phyloP scores from a whole-genome alignment of 345 rosid species.

The Salix purpurea region DNA sequence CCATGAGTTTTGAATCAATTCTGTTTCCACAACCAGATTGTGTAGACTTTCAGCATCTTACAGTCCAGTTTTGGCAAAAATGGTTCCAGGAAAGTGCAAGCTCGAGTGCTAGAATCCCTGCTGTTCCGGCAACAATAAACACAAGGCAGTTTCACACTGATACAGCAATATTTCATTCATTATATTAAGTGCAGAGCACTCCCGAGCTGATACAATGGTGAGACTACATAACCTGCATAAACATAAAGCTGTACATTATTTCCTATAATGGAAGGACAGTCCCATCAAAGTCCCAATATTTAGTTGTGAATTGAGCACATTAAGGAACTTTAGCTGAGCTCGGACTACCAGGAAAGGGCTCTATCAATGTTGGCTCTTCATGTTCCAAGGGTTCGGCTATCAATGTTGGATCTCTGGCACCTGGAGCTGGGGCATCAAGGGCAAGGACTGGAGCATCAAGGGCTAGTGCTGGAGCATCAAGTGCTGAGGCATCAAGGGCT shows the following conservation, averaged over 20 bases:
- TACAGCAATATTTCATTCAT: neutral
- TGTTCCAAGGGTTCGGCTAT: neutral
- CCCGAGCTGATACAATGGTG: neutral
- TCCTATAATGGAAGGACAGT: neutral
- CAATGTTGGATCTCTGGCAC: too few species aligned
- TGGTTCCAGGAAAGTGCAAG: neutral
- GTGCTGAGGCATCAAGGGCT: too few species aligned
- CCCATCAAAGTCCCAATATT: neutral
- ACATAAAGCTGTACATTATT: neutral
- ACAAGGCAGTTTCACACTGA: neutral
- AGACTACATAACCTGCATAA: neutral
- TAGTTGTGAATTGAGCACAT: neutral
- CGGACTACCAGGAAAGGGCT: neutral
- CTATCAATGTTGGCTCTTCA: conserved; percentile 5
- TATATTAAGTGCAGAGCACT: neutral
- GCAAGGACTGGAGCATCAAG: too few species aligned
- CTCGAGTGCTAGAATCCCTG: neutral
- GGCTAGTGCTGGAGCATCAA: too few species aligned
- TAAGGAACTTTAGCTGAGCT: neutral
- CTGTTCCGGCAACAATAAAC: neutral
- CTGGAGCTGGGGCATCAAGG: too few species aligned
- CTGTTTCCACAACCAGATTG: neutral
- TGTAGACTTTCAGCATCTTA: neutral
- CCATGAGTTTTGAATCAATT: neutral
- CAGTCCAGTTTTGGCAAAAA: neutral